Percentiles rank a stretch among this genome's conserved stretches.
These are phyloP conservation scores for Aristolochia contorta DNA, from an alignment of 164 flowering plant species.

Conservation along the genomic window DNA sequence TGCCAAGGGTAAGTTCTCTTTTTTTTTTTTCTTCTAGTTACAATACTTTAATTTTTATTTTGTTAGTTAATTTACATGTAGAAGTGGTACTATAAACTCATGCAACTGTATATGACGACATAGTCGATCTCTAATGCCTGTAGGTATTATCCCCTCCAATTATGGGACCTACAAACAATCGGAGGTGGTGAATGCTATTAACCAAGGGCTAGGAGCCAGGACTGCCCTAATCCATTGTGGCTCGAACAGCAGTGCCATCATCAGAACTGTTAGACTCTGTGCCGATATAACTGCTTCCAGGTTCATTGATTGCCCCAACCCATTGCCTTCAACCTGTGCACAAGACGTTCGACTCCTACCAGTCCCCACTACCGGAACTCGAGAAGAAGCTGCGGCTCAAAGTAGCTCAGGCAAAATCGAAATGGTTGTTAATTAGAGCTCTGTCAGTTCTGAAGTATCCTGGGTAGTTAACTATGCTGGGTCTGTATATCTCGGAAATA, in stretches of 20 bases:
- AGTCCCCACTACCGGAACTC: not conserved
- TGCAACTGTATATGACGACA: not conserved
- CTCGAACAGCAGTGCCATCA: not conserved
- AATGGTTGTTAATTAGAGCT: not conserved
- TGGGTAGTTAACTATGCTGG: too few relatives aligned
- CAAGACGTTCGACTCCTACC: not conserved
- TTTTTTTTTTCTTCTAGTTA: too few relatives aligned
- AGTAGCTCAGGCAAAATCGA: not conserved
- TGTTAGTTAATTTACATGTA: not conserved
- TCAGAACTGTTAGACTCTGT: too few relatives aligned
- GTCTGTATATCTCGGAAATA: too few relatives aligned
- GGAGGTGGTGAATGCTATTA: not conserved
- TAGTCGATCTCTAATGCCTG: not conserved
- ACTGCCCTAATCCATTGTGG: not conserved
- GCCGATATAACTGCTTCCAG: not conserved
- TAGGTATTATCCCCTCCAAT: not conserved
- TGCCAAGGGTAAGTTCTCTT: not conserved
- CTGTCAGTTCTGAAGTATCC: not conserved
- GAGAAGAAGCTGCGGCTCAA: not conserved
- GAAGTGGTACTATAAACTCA: too few relatives aligned
- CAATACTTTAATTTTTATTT: not conserved
- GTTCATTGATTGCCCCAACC: not conserved
- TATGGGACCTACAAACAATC: not conserved
- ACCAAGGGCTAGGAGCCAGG: not conserved
- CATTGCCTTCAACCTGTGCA: not conserved